These are phyloP conservation scores for Cordia subcordata DNA, from an alignment of 257 asterid species.

Conservation along the genomic window DNA sequence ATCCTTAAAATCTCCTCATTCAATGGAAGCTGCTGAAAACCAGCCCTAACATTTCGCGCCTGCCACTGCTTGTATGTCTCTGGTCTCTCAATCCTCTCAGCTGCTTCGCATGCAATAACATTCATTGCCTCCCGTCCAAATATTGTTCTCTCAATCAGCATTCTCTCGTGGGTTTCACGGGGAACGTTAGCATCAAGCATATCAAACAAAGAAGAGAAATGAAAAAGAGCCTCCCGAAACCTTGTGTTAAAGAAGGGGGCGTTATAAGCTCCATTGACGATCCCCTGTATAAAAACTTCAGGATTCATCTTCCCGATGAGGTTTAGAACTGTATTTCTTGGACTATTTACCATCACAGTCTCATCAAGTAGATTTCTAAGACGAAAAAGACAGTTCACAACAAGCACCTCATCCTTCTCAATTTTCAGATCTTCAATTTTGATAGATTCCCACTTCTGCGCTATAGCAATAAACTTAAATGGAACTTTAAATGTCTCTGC, in stretches of 20 bases:
- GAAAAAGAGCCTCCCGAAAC: conserved; percentile 41
- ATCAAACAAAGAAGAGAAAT: conserved; percentile 40
- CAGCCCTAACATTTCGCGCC: conserved; percentile 30
- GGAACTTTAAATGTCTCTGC: conserved; percentile 34
- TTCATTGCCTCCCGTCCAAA: conserved; percentile 44
- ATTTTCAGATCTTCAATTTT: conserved; percentile 33
- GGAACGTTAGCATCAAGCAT: conserved; percentile 39
- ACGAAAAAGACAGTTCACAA: conserved; percentile 30
- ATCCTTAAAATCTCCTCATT: conserved; percentile 30
- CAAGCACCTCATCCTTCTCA: conserved; percentile 34
- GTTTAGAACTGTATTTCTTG: conserved; percentile 32
- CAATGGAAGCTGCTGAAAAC: conserved; percentile 36
- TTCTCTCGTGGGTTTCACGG: conserved; percentile 36
- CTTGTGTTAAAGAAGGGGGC: conserved; percentile 45
- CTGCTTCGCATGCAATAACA: conserved; percentile 43
- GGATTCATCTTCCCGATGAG: conserved; percentile 36
- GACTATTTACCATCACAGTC: conserved; percentile 34
- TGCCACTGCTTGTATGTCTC: conserved; percentile 50
- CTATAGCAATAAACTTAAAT: conserved; percentile 40
- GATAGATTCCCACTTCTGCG: conserved; percentile 44
- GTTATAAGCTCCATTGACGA: conserved; percentile 38
- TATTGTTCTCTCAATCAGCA: conserved; percentile 26
- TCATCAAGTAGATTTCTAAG: conserved; percentile 39
- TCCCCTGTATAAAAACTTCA: conserved; percentile 27
- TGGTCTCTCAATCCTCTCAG: conserved; percentile 48